These are phyloP conservation scores for Dendrocalamus sinicus DNA, from an alignment of 176 grass and related monocot species.

Conservation along the genomic window DNA sequence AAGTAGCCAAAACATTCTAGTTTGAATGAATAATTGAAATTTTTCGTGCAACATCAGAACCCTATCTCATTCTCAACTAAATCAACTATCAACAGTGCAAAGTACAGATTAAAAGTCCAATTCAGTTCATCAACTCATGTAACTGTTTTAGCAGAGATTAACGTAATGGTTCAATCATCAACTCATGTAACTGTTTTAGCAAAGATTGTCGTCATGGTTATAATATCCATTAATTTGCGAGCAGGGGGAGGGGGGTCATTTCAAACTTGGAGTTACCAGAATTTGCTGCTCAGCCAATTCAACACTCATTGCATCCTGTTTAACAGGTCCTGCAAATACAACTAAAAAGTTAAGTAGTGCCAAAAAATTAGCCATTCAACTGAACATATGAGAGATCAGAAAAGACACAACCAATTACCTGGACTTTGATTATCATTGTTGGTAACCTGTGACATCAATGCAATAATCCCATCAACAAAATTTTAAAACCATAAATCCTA, in stretches of 20 bases:
- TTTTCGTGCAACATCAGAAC: background rate
- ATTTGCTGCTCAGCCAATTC: conserved; percentile 95
- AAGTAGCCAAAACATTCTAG: conserved; percentile 22
- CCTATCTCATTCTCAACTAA: background rate
- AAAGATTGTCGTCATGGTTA: conserved; percentile 3
- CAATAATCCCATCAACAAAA: conserved; percentile 43
- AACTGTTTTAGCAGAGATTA: conserved; percentile 6
- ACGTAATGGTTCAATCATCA: conserved; percentile 11
- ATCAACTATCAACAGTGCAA: conserved; percentile 24
- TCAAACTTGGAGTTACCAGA: conserved; percentile 64
- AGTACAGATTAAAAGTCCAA: background rate
- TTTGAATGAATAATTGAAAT: conserved; percentile 8
- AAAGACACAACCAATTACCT: conserved; percentile 58
- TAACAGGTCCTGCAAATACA: conserved; percentile 65
- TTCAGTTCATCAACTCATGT: conserved; percentile 25
- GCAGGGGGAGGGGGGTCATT: background rate
- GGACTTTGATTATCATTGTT: conserved; percentile 55
- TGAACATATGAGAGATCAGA: background rate
- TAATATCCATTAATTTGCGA: conserved; percentile 23
- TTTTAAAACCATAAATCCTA: conserved; percentile 21
- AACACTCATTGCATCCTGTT: conserved; percentile 65
- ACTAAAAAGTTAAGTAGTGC: background rate
- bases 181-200: conserved; percentile 20
- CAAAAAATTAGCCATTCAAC: conserved; percentile 33
- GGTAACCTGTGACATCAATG: conserved; percentile 64